These are phyloP conservation scores for Aspergillus sclerotioniger DNA, from an alignment of 495 filamentous ascomycete species.

Conservation along the genomic window DNA sequence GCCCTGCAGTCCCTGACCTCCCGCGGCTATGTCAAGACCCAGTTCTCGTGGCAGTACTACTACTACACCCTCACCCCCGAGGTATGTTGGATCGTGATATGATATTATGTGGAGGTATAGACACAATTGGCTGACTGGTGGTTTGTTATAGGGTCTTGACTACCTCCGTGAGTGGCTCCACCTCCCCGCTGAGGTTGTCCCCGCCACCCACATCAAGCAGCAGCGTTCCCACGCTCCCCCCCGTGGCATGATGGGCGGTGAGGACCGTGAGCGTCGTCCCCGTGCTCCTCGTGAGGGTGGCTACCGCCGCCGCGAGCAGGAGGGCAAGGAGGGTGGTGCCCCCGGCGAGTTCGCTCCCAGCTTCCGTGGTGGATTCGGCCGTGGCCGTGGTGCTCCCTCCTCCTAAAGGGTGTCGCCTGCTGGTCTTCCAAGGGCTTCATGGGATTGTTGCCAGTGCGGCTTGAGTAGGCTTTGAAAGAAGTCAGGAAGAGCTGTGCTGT, in stretches of 20 bases:
- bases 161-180: conserved; percentile 99
- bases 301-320: conserved; percentile 81
- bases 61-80: conserved; percentile 99
- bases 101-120: background rate
- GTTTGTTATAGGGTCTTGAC: conserved; percentile 69
- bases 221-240: conserved; percentile 98
- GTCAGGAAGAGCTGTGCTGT: conserved; percentile 31
- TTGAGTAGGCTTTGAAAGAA: conserved; percentile 29
- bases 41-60: conserved; percentile 99
- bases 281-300: conserved; percentile 88
- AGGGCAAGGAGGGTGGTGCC: conserved; percentile 92
- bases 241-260: conserved; percentile 96
- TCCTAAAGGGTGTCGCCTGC: conserved; percentile 47
- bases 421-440: conserved; percentile 36
- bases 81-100: conserved; percentile 23
- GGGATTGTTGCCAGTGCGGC: conserved; percentile 31
- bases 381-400: conserved; percentile 79
- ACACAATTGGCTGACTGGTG: conserved; percentile 1
- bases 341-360: conserved; percentile 92
- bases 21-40: conserved; percentile 97
- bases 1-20: conserved; percentile 96
- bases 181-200: conserved; percentile 98
- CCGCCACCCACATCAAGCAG: conserved; percentile 99
- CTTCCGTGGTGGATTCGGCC: conserved; percentile 94
- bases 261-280: conserved; percentile 78